Evolutionary conservation across 148 eudicot species (phyloP).

Genomic region (Gaultheria prostrata): DNA sequence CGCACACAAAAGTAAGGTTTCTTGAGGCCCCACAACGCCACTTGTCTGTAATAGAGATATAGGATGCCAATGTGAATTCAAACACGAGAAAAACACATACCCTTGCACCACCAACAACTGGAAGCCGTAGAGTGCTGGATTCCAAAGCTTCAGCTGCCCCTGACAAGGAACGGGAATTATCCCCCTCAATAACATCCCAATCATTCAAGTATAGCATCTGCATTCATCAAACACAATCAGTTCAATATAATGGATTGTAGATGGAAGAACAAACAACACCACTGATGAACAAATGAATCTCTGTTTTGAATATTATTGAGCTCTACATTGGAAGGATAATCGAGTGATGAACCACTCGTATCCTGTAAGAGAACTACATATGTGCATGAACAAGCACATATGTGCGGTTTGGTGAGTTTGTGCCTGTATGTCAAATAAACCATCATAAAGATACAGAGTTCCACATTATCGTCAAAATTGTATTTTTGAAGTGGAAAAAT

Average conservation of each 20-base stretch:
- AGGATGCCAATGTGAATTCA: not conserved
- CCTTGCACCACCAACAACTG: slow-evolving; percentile 70
- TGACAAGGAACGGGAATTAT: slow-evolving; percentile 57
- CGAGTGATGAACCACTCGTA: slow-evolving; percentile 1
- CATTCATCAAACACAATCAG: slow-evolving; percentile 16
- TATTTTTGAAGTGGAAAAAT: not conserved
- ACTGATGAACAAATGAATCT: not conserved
- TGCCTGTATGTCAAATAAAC: not conserved
- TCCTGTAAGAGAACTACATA: no score
- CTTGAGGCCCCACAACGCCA: not conserved
- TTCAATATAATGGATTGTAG: not conserved
- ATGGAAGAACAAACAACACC: not conserved
- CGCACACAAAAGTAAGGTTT: not conserved
- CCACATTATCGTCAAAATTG: not conserved
- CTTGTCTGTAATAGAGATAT: not conserved
- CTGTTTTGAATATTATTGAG: not conserved
- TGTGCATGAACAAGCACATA: not conserved
- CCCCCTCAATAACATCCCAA: slow-evolving; percentile 53
- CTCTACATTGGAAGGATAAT: not conserved
- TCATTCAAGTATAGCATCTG: slow-evolving; percentile 65
- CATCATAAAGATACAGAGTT: not conserved
- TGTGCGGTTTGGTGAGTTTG: not conserved
- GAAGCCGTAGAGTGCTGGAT: slow-evolving; percentile 77
- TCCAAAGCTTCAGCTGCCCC: slow-evolving; percentile 60
- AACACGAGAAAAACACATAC: slow-evolving; percentile 36